These are phyloP conservation scores for Lenwebbia sp. DNA, from an alignment of 345 rosid species.

Conservation along the genomic window DNA sequence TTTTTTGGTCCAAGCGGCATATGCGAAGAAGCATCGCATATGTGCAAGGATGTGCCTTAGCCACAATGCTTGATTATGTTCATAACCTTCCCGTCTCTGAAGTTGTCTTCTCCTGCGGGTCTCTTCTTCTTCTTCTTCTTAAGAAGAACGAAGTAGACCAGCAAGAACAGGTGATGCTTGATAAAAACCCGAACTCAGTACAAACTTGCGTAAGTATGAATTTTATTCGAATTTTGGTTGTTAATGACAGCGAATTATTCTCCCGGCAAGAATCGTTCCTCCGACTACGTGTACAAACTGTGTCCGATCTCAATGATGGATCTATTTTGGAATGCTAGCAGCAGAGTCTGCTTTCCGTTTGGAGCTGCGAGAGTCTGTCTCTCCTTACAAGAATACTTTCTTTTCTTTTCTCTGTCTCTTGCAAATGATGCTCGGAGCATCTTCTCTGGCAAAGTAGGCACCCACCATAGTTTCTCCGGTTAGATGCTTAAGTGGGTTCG, in stretches of 20 bases:
- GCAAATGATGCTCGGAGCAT: background rate
- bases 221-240: background rate
- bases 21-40: background rate
- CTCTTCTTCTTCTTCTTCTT: background rate
- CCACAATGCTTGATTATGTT: background rate
- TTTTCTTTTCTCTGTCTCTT: background rate
- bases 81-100: background rate
- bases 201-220: background rate
- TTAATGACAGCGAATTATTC: background rate
- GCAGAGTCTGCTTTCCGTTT: background rate
- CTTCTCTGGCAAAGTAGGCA: background rate
- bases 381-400: background rate
- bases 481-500: background rate
- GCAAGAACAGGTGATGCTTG: background rate
- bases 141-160: background rate
- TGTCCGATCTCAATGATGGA: background rate
- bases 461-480: background rate
- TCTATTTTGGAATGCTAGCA: background rate
- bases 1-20: background rate
- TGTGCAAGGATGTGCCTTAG: background rate
- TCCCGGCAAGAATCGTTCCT: background rate
- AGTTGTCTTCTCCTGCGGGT: background rate
- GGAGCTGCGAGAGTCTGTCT: background rate
- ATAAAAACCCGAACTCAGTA: background rate
- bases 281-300: background rate